Conservation (phyloP, 805 yeast genomes). For the Clavispora asparagi region DNA sequence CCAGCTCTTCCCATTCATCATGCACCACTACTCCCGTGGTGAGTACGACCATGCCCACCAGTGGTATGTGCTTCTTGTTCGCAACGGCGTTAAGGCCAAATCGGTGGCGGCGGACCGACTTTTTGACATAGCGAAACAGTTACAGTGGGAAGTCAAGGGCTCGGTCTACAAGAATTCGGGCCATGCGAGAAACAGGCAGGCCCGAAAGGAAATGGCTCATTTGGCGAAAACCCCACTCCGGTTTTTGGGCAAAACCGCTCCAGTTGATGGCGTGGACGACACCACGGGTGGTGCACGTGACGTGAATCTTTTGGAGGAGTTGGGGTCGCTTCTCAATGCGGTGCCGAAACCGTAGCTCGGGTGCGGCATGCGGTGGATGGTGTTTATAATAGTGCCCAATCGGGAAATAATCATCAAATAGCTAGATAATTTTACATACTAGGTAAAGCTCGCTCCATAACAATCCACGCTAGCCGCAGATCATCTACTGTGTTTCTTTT, state of each 20-base stretch:
- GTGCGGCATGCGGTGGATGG: conserved; percentile 9
- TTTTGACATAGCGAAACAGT: conserved; percentile 28
- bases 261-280: conserved; percentile 4
- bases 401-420: conserved; percentile 1
- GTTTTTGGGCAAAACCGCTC: conserved; percentile 7
- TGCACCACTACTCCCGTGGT: conserved; percentile 27
- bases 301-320: conserved; percentile 2
- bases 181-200: conserved; percentile 19
- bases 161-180: conserved; percentile 23
- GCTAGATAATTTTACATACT: background rate
- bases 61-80: conserved; percentile 34
- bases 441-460: background rate
- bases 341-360: conserved; percentile 2
- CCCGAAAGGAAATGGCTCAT: conserved; percentile 4
- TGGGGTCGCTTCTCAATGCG: conserved; percentile 1
- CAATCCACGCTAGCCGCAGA: background rate
- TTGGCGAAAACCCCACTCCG: conserved; percentile 15
- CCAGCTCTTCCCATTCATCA: conserved; percentile 35
- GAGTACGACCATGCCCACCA: conserved; percentile 27
- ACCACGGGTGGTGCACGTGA: conserved; percentile 2
- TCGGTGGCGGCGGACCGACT: conserved; percentile 24
- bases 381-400: conserved; percentile 3
- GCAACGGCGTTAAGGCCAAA: conserved; percentile 26
- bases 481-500: background rate
- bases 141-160: conserved; percentile 33